phyloP scores from a whole-genome alignment of 2,329 filamentous ascomycete genomes.

The Pseudopithomyces maydicus region DNA sequence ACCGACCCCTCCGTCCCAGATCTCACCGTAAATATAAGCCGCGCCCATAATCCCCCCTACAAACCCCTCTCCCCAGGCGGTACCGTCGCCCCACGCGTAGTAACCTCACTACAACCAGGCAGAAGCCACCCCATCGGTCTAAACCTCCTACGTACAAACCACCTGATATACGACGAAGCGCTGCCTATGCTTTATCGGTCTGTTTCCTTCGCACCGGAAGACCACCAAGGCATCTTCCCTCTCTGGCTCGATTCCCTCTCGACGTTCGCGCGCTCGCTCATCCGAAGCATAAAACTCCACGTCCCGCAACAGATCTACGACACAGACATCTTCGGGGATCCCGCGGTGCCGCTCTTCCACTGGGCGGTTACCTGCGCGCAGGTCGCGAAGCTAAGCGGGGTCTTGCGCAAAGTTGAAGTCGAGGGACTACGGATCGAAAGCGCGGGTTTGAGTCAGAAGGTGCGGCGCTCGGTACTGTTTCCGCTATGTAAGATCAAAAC shows the following conservation, averaged over 20 bases:
- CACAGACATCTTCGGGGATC: constrained; percentile 1
- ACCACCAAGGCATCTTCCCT: constrained; percentile 24
- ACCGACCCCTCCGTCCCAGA: constrained; percentile 17
- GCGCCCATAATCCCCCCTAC: constrained; percentile 2
- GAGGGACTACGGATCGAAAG: constrained; percentile 12
- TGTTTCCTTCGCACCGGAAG: constrained; percentile 18
- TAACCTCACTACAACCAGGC: constrained; percentile 5
- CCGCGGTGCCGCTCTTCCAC: constrained; percentile 16
- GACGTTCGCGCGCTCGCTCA: constrained; percentile 17
- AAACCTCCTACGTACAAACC: constrained; percentile 17
- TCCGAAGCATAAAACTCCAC: constrained; percentile 20
- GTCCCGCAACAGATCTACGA: constrained; percentile 7
- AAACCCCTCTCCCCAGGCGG: background rate
- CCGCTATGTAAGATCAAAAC: constrained; percentile 29
- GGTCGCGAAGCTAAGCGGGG: constrained; percentile 19
- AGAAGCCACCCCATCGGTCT: constrained; percentile 12
- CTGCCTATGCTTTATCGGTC: constrained; percentile 28
- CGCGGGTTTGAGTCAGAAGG: background rate
- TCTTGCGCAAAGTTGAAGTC: constrained; percentile 20
- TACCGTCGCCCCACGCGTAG: constrained; percentile 4
- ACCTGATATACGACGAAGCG: constrained; percentile 29
- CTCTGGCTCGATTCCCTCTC: constrained; percentile 24
- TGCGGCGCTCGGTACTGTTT: constrained; percentile 12
- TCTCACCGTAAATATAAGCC: constrained; percentile 17
- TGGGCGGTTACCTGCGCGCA: constrained; percentile 35